Evolutionary conservation across 2,329 filamentous ascomycete species (phyloP), one percentile per base, ranked within the genome.

Genomic region (Scytalidium sp.): DNA sequence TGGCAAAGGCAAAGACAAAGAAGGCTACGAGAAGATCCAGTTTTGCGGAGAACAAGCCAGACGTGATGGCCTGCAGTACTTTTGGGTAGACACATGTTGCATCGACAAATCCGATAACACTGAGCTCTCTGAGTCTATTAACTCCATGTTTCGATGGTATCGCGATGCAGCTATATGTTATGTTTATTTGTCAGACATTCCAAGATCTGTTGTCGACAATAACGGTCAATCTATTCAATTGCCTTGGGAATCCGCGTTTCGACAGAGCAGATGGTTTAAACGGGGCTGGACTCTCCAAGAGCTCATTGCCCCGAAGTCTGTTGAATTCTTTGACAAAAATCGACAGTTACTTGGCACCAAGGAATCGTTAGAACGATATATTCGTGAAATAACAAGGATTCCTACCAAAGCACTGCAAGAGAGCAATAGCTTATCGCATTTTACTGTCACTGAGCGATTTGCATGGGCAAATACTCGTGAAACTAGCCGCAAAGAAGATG

Each of bases 391-490:
- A 21, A 57, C 53, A 3, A 44, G 51, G 29, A 55, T 56, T 32
- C 44, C 19, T 13, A 51, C 45, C 1, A 51, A 51, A 17, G 50
- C 50, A 49, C 55, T 57, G 46, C 22, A 39, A 49, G 50, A 50
- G n/a, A 29, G 22, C n/a, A 15, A 52, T 5, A 66, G 64, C 21
- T 67, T 67, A 2, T 67, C 69, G 21, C 62, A 65, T 22, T 59
- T 67, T 1, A 41, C 39, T 0, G 44, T 71, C 40, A 69, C 69
- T 0, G 65, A 69, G 39, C 60, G 66, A 1, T 72, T 73, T 66
- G 68, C 67, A 1, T 74, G 70, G 71, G 71, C 70, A 3, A 60
- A 68, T 1, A 46, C 55, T 7, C 62, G 71, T 0, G 43, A 56
- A 2, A 72, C 70, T 1, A 65, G 62, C 41, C 19, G 19, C 41